Conservation (phyloP, 2,329 filamentous ascomycete genomes). For the Hymenoscyphus fraxineus region DNA sequence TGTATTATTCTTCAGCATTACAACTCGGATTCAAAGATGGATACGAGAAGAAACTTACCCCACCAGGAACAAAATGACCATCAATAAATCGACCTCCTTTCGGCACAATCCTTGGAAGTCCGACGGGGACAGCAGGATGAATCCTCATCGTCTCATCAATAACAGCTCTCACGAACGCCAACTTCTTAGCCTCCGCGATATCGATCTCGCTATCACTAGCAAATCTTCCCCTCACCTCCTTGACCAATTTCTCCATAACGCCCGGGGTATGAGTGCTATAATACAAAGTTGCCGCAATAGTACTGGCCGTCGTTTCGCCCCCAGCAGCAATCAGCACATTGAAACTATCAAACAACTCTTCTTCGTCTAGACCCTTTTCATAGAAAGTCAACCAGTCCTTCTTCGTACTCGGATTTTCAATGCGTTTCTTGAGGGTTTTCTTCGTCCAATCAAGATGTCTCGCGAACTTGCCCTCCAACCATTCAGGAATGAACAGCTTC, state of each 20-base stretch:
- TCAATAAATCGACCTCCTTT: constrained; percentile 3
- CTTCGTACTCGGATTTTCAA: not conserved
- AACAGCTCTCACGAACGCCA: constrained; percentile 9
- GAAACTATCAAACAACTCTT: constrained; percentile 17
- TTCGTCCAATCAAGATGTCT: not conserved
- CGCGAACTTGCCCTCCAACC: not conserved
- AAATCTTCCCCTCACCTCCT: constrained; percentile 42
- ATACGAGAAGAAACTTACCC: not conserved
- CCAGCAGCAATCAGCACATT: constrained; percentile 18
- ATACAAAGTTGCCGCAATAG: constrained; percentile 15
- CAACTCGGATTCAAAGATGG: not conserved
- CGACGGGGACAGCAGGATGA: constrained; percentile 13
- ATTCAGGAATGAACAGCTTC: not conserved
- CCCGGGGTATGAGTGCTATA: constrained; percentile 33
- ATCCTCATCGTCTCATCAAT: constrained; percentile 15
- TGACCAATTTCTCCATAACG: constrained; percentile 32
- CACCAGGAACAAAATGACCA: constrained; percentile 4
- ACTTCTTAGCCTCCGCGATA: constrained; percentile 4
- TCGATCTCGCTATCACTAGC: constrained; percentile 11
- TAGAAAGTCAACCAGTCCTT: not conserved
- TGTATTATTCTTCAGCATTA: not conserved
- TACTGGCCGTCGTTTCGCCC: constrained; percentile 21
- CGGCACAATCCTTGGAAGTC: constrained; percentile 5
- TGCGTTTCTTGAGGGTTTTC: not conserved
- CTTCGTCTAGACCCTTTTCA: constrained; percentile 1